Base-by-base conservation (phyloP, 139 green algal genomes). In the Cymbomonas tetramitiformis region DNA sequence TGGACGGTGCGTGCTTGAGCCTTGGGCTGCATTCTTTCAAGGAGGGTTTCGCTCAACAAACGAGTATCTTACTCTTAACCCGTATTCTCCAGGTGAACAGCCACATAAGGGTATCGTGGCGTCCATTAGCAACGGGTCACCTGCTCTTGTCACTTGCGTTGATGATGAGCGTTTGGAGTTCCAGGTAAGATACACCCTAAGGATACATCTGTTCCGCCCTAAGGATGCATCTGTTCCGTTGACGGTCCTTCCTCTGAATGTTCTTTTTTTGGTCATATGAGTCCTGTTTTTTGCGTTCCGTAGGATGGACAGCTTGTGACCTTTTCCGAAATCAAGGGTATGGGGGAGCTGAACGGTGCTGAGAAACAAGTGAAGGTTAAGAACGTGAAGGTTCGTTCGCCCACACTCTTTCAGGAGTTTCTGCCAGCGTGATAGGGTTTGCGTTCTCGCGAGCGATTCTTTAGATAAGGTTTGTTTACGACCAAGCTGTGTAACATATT, bases 81-180 rank as follows among this genome's bases (percentile, higher is more conserved):
- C n/a, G n/a, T 18, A n/a, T n/a, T n/a, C n/a, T n/a, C n/a, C n/a
- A n/a, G n/a, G n/a, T 9, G 47, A 94, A 68, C 77, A 94, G 53
- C 83, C 90, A 18, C 79, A 86, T 65, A 79, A 71, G 12, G 92
- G 86, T 36, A 99, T 99, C 59, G 62, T 99, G 18, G 87, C 89
- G 0, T 83, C 76, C 53, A 81, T 99, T 34, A 82, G 56, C n/a
- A 62, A 71, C 32, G 64, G 71, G 33, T 67, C 61, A 38, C 68
- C 82, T 2, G 81, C 85, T 1, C 66, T 96, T 10, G 83, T 99
- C 1, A 94, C 87, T 0, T 93, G 86, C 53, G 84, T 98, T 25
- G 92, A 99, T 32, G 92, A 99, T 56, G 91, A 99, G 70, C 74
- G 92, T 19, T 78, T 99, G 38, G 73, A 96, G 74, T 96, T 99